Percentiles rank a stretch among this genome's conserved stretches.
phyloP scores from a whole-genome alignment of 139 green algal species.

The Micromonas pusilla region DNA sequence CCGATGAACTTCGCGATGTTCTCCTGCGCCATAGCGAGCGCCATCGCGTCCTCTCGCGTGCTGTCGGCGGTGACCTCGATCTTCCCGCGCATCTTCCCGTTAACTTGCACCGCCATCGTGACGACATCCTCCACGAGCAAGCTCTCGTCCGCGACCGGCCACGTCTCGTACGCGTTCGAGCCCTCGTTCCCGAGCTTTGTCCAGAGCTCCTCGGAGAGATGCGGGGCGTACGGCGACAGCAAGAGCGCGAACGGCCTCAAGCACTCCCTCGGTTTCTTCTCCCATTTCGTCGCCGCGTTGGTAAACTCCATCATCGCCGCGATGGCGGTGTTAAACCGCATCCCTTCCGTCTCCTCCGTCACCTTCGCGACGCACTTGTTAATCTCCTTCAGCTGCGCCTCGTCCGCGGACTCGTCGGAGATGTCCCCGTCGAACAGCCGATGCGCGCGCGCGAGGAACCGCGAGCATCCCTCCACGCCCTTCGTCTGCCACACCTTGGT shows the following conservation, averaged over 20 bases:
- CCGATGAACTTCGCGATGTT: constrained; percentile 41
- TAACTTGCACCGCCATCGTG: constrained; percentile 79
- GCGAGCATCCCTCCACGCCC: constrained; percentile 32
- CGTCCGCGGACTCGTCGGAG: constrained; percentile 38
- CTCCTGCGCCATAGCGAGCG: constrained; percentile 49
- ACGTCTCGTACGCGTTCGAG: constrained; percentile 71
- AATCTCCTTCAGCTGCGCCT: constrained; percentile 76
- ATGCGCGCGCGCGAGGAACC: constrained; percentile 14
- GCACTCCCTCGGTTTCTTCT: constrained; percentile 46
- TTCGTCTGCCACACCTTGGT: constrained; percentile 45
- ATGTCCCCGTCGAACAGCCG: constrained; percentile 22
- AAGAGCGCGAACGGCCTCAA: constrained; percentile 83
- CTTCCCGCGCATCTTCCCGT: constrained; percentile 83
- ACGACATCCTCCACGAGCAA: constrained; percentile 74
- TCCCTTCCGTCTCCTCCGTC: constrained; percentile 84
- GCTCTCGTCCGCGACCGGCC: constrained; percentile 63
- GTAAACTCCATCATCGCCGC: constrained; percentile 98
- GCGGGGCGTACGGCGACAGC: constrained; percentile 88
- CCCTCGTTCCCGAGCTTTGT: constrained; percentile 51
- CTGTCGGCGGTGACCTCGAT: constrained; percentile 61
- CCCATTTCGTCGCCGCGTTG: constrained; percentile 84
- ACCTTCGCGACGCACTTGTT: constrained; percentile 87
- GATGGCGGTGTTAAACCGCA: constrained; percentile 98
- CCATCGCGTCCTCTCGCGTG: constrained; percentile 63
- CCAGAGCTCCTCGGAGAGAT: constrained; percentile 91